Evolutionary conservation across 1,284 basidiomycete species (phyloP).

Genomic region (Neonothopanus nambi): DNA sequence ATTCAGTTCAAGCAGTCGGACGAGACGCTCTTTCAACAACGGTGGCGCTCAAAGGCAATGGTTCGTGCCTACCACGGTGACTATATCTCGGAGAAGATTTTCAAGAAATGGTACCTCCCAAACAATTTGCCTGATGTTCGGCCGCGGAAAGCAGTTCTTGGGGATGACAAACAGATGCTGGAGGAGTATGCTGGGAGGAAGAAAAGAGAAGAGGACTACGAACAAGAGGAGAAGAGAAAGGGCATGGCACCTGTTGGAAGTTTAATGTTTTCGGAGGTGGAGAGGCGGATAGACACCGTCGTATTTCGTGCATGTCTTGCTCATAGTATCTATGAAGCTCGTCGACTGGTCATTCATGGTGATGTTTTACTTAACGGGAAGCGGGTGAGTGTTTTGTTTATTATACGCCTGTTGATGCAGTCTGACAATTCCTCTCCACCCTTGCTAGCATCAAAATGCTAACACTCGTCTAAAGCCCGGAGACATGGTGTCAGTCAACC

Average conservation of each 20-base stretch:
- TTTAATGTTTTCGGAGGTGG: slow-evolving; percentile 92
- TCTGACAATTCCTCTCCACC: too few species aligned
- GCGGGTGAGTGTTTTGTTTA: slow-evolving; percentile 56
- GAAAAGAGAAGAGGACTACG: slow-evolving; percentile 44
- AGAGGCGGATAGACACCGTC: slow-evolving; percentile 90
- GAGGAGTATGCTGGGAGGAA: slow-evolving; percentile 60
- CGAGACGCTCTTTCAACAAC: slow-evolving; percentile 86
- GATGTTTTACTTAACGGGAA: slow-evolving; percentile 89
- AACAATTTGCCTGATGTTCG: slow-evolving; percentile 85
- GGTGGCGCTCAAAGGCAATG: slow-evolving; percentile 90
- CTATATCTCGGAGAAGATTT: slow-evolving; percentile 89
- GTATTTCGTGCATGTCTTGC: slow-evolving; percentile 93
- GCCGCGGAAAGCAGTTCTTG: slow-evolving; percentile 45
- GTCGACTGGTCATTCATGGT: slow-evolving; percentile 85
- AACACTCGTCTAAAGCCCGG: slow-evolving; percentile 93
- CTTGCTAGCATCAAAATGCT: slow-evolving; percentile 72
- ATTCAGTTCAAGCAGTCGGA: slow-evolving; percentile 57
- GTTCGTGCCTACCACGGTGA: slow-evolving; percentile 96
- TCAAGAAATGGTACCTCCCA: slow-evolving; percentile 96
- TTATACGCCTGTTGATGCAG: slow-evolving; percentile 8
- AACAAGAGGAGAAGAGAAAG: slow-evolving; percentile 57
- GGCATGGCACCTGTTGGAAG: slow-evolving; percentile 81
- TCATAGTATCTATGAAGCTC: slow-evolving; percentile 87
- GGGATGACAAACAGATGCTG: slow-evolving; percentile 45
- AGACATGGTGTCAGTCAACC: slow-evolving; percentile 91